Percentiles rank a stretch among this genome's conserved stretches.
These are phyloP conservation scores for Hordeum pubiflorum DNA, from an alignment of 202 grass and related monocot species.

Conservation along the genomic window DNA sequence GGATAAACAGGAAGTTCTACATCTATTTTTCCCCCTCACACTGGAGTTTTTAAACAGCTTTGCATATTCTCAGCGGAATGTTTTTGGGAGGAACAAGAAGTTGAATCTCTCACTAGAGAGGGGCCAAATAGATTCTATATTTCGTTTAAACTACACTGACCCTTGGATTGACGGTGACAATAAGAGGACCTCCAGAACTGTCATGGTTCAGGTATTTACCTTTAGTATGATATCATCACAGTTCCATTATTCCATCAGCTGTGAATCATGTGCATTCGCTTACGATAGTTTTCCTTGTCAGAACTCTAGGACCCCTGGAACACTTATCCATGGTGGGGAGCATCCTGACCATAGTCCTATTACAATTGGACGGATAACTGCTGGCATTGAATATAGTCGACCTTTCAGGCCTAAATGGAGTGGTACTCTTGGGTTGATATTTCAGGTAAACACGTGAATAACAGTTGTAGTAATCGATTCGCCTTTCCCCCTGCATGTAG, in stretches of 20 bases:
- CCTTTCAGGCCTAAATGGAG: slow-evolving; percentile 94
- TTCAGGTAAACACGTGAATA: slow-evolving; percentile 51
- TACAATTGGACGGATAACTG: slow-evolving; percentile 71
- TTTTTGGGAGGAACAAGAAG: slow-evolving; percentile 97
- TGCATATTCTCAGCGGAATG: slow-evolving; percentile 86
- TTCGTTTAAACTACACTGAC: slow-evolving; percentile 80
- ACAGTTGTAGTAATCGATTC: background rate
- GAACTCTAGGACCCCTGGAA: slow-evolving; percentile 77
- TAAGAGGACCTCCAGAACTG: slow-evolving; percentile 77
- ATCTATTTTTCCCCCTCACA: slow-evolving; percentile 7
- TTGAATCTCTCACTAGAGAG: slow-evolving; percentile 84
- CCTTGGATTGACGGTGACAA: slow-evolving; percentile 97
- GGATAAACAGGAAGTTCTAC: background rate
- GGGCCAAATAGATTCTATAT: slow-evolving; percentile 93
- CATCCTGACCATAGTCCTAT: slow-evolving; percentile 58
- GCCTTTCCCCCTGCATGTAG: background rate
- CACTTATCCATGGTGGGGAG: slow-evolving; percentile 62
- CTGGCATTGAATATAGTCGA: slow-evolving; percentile 78
- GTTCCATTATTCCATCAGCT: background rate
- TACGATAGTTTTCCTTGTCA: slow-evolving; percentile 34
- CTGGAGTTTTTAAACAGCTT: slow-evolving; percentile 50
- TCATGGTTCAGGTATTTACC: slow-evolving; percentile 74
- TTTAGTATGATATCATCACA: slow-evolving; percentile 15
- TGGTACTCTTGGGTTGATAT: slow-evolving; percentile 72
- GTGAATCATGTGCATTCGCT: slow-evolving; percentile 5